phyloP scores from a whole-genome alignment of 2,329 filamentous ascomycete species.

The Alternaria ethzedia region DNA sequence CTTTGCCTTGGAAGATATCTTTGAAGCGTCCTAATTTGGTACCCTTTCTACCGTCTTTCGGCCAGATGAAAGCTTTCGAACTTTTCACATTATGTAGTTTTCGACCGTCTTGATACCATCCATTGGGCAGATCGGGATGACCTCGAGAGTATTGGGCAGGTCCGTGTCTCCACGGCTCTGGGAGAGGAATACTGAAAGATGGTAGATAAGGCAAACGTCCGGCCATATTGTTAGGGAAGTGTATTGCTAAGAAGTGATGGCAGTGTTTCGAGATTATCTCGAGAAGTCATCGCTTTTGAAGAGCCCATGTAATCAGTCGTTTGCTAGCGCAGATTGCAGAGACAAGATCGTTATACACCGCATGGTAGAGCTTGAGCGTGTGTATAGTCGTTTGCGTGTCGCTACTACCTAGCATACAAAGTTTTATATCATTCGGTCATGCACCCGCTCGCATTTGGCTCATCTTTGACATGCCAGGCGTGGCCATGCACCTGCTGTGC shows the following conservation, averaged over 20 bases:
- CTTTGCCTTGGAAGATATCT: slow-evolving; percentile 51
- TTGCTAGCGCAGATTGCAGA: slow-evolving; percentile 1
- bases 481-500: not conserved
- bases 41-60: slow-evolving; percentile 43
- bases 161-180: too few relatives aligned
- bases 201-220: too few relatives aligned
- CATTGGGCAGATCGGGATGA: too few relatives aligned
- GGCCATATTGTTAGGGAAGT: too few relatives aligned
- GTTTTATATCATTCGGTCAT: not conserved
- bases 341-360: not conserved
- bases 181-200: too few relatives aligned
- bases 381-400: slow-evolving; percentile 14
- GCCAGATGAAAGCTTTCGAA: slow-evolving; percentile 53
- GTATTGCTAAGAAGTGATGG: too few relatives aligned
- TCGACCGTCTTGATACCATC: slow-evolving; percentile 36
- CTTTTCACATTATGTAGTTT: slow-evolving; percentile 34
- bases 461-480: not conserved
- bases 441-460: not conserved
- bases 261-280: too few relatives aligned
- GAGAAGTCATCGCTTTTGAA: not conserved
- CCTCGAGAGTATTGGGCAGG: too few relatives aligned
- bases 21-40: slow-evolving; percentile 43
- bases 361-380: not conserved
- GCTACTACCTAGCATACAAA: not conserved
- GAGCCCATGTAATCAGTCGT: not conserved